A percentile compares a stretch with the other conserved stretches of the same genome.
phyloP scores from a whole-genome alignment of 208 protist species.

The Trypanosoma lewisi region DNA sequence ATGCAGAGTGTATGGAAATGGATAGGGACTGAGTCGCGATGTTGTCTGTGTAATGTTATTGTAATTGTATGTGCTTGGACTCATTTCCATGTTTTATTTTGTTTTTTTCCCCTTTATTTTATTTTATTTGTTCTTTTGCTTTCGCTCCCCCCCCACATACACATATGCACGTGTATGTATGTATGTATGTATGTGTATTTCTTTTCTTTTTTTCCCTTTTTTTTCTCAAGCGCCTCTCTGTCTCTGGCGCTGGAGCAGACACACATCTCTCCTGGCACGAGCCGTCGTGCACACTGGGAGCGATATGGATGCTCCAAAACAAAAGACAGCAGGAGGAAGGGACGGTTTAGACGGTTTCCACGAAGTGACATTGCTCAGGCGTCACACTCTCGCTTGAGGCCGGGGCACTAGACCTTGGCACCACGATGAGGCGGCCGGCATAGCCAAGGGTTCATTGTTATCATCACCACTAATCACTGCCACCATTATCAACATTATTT shows the following conservation, averaged over 20 bases:
- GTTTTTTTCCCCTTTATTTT: background rate
- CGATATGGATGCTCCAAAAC: background rate
- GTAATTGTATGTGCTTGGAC: background rate
- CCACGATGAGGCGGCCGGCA: background rate
- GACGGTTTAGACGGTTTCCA: background rate
- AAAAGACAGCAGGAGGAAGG: background rate
- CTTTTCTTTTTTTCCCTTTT: conserved; percentile 1
- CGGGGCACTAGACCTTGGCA: background rate
- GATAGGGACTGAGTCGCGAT: background rate
- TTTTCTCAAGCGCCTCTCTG: no score
- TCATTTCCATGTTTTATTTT: background rate
- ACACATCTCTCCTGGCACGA: background rate
- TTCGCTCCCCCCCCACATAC: background rate
- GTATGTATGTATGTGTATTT: background rate
- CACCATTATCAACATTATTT: background rate
- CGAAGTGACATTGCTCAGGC: background rate
- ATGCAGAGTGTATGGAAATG: background rate
- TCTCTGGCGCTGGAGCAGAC: no score
- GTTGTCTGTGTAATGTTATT: background rate
- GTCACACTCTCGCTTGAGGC: background rate
- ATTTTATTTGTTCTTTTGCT: background rate
- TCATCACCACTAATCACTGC: background rate
- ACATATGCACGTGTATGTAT: conserved; percentile 4
- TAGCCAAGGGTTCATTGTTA: background rate
- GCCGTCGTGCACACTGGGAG: background rate